Base-by-base conservation (phyloP, 225 moss, liverwort and hornwort species). In the Sphagnum contortum region DNA sequence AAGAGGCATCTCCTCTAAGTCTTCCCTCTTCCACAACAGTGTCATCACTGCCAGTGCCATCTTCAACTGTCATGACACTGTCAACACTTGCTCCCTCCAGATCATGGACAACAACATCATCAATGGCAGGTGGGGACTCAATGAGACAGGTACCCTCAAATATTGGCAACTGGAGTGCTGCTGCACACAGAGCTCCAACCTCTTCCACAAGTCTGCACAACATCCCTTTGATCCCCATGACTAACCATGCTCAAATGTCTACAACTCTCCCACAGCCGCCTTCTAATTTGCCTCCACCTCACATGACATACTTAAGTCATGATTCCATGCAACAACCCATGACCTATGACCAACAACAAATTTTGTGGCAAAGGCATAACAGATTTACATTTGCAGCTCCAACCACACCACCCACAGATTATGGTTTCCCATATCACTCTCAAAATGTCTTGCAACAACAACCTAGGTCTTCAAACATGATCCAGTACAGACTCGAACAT, bases 1-100 rank as follows among this genome's bases (percentile, higher is more conserved):
- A 29, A 29, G 29, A 12, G 65, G 3, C 9, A 10, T 71, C 49
- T 47, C 59, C 57, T 65, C 63, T 8, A 70, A 61, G 46, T 45
- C 69, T 51, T 61, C 29, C 79, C 46, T 71, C 76, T n/a, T 65
- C 82, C 4, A 56, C 75, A 0, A 47, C 73, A 2, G 61, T 48
- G 45, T 4, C 63, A 10, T 48, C 48, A 11, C 66, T n/a, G 9
- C 48, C 65, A 8, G 55, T 48, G 5, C n/a, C 50, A 45, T 3
- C 45, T 61, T 53, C 60, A 52, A 49, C 59, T 0, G 29, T 64
- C 44, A 48, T 9, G 1, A 3, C 57, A 49, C 8, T 71, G 8
- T 4, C 64, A 6, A 52, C 64, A 3, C 45, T 50, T 47, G 49
- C 60, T 10, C 45, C 49, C 8, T n/a, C 47, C 12, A 61, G 57